phyloP scores from a whole-genome alignment of 1,284 basidiomycete species.

The Ustilago bromivora region DNA sequence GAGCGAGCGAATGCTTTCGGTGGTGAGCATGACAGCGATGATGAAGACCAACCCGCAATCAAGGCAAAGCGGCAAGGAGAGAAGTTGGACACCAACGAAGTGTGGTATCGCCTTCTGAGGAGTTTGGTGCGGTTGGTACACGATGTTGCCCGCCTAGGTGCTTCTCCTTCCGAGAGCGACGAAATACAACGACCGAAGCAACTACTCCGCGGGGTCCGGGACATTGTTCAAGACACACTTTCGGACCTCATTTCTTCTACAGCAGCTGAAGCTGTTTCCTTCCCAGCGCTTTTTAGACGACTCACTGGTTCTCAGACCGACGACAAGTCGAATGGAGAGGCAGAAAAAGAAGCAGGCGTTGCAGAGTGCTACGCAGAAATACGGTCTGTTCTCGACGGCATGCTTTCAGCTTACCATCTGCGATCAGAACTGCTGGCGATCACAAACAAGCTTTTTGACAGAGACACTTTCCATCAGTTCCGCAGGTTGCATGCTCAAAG shows the following conservation, averaged over 20 bases:
- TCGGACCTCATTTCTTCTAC: conserved; percentile 84
- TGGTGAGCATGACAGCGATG: conserved; percentile 42
- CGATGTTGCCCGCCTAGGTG: conserved; percentile 32
- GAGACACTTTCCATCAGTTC: conserved; percentile 83
- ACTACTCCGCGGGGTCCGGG: conserved; percentile 68
- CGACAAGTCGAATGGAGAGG: conserved; percentile 70
- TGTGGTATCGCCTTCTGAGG: conserved; percentile 88
- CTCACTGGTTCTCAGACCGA: conserved; percentile 73
- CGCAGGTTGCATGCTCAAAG: conserved; percentile 71
- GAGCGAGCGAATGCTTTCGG: conserved; percentile 41
- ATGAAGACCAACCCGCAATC: conserved; percentile 16
- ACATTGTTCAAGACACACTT: conserved; percentile 87
- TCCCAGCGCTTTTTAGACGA: conserved; percentile 89
- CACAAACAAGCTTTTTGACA: conserved; percentile 83
- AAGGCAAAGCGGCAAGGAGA: neutral
- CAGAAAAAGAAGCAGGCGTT: conserved; percentile 9
- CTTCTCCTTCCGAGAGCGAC: neutral
- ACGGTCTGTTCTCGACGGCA: conserved; percentile 86
- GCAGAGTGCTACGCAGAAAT: conserved; percentile 83
- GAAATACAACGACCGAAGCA: conserved; percentile 6
- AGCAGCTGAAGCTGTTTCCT: conserved; percentile 84
- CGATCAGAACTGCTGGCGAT: conserved; percentile 92
- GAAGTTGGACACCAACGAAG: conserved; percentile 77
- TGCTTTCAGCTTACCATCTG: conserved; percentile 91
- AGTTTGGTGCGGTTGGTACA: conserved; percentile 85